Evolutionary conservation across 108 stramenopile species (phyloP).

Genomic region (Nannochloropsis granulata): DNA sequence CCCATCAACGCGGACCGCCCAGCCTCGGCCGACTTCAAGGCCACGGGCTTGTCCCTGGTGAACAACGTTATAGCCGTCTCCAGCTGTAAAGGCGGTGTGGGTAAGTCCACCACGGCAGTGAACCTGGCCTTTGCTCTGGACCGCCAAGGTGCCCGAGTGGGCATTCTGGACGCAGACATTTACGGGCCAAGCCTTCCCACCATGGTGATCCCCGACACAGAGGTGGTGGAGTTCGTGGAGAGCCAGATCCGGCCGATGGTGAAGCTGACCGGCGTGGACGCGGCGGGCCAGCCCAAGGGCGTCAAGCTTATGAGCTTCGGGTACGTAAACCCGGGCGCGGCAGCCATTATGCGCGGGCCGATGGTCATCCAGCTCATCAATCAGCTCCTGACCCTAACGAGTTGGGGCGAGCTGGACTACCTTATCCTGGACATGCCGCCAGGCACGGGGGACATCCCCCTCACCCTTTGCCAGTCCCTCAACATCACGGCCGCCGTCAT

Average conservation of each 20-base stretch:
- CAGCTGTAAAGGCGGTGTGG: conserved; percentile 79
- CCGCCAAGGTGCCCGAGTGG: conserved; percentile 58
- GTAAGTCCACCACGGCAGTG: conserved; percentile 89
- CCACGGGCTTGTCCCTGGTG: conserved; percentile 18
- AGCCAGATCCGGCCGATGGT: conserved; percentile 19
- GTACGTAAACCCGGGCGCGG: conserved; percentile 40
- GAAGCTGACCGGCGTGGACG: background rate
- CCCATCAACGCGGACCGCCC: background rate
- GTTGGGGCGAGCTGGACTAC: conserved; percentile 96
- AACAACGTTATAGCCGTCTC: conserved; percentile 35
- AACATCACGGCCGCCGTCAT: conserved; percentile 85
- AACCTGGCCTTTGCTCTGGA: conserved; percentile 94
- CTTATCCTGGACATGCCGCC: conserved; percentile 91
- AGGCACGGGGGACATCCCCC: conserved; percentile 95
- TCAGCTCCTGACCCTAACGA: conserved; percentile 82
- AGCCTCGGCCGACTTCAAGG: background rate
- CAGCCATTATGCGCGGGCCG: conserved; percentile 47
- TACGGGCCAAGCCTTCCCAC: conserved; percentile 78
- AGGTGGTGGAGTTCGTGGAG: conserved; percentile 25
- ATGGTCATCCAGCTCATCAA: conserved; percentile 63
- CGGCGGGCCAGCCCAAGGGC: background rate
- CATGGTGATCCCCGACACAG: conserved; percentile 20
- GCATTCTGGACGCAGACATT: conserved; percentile 90
- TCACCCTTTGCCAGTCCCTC: conserved; percentile 86
- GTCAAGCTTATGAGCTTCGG: conserved; percentile 41